phyloP scores from a whole-genome alignment of 169 alveolate species.

The Plasmodium berghei region DNA sequence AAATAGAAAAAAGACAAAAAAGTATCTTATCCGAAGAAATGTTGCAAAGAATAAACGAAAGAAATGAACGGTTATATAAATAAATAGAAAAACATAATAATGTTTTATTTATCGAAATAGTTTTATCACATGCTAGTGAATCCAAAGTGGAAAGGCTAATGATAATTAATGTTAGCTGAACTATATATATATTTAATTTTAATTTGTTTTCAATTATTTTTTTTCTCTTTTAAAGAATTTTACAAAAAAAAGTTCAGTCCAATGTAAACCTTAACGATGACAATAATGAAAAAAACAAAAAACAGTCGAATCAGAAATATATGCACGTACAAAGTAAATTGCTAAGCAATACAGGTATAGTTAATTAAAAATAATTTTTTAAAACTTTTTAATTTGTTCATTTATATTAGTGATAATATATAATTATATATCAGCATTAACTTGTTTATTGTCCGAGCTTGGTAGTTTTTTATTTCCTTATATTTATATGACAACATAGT shows the following conservation, averaged over 20 bases:
- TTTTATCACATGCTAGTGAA: neutral
- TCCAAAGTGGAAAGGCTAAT: no score
- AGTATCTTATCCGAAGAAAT: constrained; percentile 64
- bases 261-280: constrained; percentile 45
- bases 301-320: constrained; percentile 43
- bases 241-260: constrained; percentile 62
- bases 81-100: constrained; percentile 6
- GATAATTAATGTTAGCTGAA: neutral
- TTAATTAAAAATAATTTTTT: neutral
- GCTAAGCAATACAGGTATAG: constrained; percentile 64
- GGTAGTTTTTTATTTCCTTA: no score
- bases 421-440: neutral
- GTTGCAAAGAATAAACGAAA: constrained; percentile 65
- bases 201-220: neutral
- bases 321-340: constrained; percentile 71
- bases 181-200: neutral
- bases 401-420: neutral
- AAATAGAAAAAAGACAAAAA: constrained; percentile 38
- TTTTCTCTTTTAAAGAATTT: constrained; percentile 8
- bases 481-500: no score
- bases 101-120: neutral
- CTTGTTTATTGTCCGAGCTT: no score
- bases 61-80: constrained; percentile 48
- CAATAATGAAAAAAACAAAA: constrained; percentile 25
- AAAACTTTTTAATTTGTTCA: no score